Base-by-base conservation (phyloP, 2,329 filamentous ascomycete species). In the Penicillium paneum region DNA sequence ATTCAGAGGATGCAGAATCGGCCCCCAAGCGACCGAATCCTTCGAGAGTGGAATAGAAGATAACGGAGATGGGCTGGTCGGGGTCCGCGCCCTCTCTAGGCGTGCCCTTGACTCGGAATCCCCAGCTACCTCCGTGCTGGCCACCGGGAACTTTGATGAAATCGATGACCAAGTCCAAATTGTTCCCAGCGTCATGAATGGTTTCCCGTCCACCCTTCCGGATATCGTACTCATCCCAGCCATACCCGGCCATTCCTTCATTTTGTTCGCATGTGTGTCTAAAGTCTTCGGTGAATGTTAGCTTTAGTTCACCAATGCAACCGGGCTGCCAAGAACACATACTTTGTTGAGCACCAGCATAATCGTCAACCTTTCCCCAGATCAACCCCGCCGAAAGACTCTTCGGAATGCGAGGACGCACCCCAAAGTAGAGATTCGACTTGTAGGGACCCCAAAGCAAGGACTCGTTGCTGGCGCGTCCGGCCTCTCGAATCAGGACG, bases 171-270 rank as follows among this genome's bases (percentile, higher is more conserved):
- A 99, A 83, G 75, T 97, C 92, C 62, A 99, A 82, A 54, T 83
- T 83, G 75, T 99, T 99, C 45, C 84, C 88, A 50, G 87, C 86
- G 72, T 99, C 94, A 69, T 95, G 91, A 56, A 99, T 93, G 0
- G 89, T 89, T 74, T 99, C 91, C 21, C 89, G 81, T 52, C 94
- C 94, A 58, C 94, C 94, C 53, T 82, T 88, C 54, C 94, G 83
- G 21, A 91, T 87, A 74, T 99, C 94, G 72, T 95, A 99, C 71
- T 96, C 90, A 67, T 97, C 92, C 94, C 94, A 99, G 58, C 94
- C 94, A 72, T 99, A 99, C 52, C 93, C 93, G 44, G 85, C 88
- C 82, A 99, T 96, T 61, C 89, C 89, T 71, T 95, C 91, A 71
- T 94, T 84, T 72, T 99, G 94, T 73, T 97, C 94, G 76, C 94